Percentiles rank a stretch among this genome's conserved stretches.
Evolutionary conservation across 805 yeast species (phyloP).

Genomic region (Candida succiphila): DNA sequence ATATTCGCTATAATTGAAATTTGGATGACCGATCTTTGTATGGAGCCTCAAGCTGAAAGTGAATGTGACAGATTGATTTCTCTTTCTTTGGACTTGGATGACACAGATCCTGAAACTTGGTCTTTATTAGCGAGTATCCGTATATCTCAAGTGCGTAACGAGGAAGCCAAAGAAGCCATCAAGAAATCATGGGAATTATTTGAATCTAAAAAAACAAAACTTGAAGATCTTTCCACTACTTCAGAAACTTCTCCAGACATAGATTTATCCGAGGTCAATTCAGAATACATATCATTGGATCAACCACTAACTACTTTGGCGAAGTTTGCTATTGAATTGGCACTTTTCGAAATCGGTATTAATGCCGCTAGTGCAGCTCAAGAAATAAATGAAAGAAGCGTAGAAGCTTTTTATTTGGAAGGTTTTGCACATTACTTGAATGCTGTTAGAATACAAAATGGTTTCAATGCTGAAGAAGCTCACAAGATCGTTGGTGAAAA

Average conservation of each 20-base stretch:
- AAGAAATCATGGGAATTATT: conserved; percentile 65
- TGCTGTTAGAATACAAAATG: conserved; percentile 25
- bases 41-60: conserved; percentile 82
- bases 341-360: conserved; percentile 53
- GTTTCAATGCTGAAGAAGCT: conserved; percentile 7
- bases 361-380: conserved; percentile 57
- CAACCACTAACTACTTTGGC: conserved; percentile 68
- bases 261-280: conserved; percentile 31
- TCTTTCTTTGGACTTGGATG: conserved; percentile 50
- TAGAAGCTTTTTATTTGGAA: conserved; percentile 77
- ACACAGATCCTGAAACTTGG: conserved; percentile 69
- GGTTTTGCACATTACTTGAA: conserved; percentile 60
- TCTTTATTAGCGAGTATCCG: conserved; percentile 76
- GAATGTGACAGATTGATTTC: conserved; percentile 67
- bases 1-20: conserved; percentile 81
- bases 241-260: conserved; percentile 9
- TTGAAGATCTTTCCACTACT: conserved; percentile 31
- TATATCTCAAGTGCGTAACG: conserved; percentile 70
- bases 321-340: conserved; percentile 72
- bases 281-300: conserved; percentile 54
- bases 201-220: conserved; percentile 33
- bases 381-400: conserved; percentile 75
- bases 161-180: conserved; percentile 67
- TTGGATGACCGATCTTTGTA: conserved; percentile 97
- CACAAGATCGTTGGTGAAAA: conserved; percentile 23